These are phyloP conservation scores for Viola pubescens DNA, from an alignment of 441 rosid species.

Conservation along the genomic window DNA sequence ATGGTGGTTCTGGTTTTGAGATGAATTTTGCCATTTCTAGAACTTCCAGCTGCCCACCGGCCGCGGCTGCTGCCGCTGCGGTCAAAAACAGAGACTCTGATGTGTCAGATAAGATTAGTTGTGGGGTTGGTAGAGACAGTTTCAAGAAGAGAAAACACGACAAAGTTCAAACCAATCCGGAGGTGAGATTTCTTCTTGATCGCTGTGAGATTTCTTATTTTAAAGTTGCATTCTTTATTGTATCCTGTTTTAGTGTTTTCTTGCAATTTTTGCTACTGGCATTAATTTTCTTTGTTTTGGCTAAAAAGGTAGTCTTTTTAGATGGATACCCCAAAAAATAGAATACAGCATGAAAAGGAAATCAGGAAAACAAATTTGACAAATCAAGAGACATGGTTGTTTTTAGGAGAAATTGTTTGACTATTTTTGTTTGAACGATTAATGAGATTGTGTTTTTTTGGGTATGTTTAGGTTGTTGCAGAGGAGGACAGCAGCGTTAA, in stretches of 20 bases:
- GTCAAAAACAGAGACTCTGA: constrained; percentile 24
- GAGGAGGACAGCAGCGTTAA: constrained; percentile 33
- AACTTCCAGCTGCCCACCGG: constrained; percentile 41
- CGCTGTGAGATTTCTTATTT: background rate
- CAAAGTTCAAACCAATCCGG: constrained; percentile 23
- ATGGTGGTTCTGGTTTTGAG: constrained; percentile 23
- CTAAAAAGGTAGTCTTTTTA: background rate
- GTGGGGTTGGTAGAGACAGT: constrained; percentile 30
- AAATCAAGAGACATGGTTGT: background rate
- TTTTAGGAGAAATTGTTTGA: background rate
- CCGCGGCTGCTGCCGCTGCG: constrained; percentile 13
- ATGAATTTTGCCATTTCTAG: constrained; percentile 29
- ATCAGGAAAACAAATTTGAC: too few species aligned
- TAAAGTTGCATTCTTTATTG: background rate
- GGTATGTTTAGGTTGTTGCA: constrained; percentile 29
- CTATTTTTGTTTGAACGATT: constrained; percentile 3
- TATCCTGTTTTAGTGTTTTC: background rate
- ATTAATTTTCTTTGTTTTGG: background rate
- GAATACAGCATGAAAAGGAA: too few species aligned
- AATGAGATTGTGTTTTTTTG: constrained; percentile 10
- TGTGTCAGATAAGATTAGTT: constrained; percentile 25
- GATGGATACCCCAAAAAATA: too few species aligned
- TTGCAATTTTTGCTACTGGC: background rate
- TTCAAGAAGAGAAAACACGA: constrained; percentile 51
- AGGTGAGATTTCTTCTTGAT: constrained; percentile 20